phyloP scores from a whole-genome alignment of 345 rosid genomes.

The Rubroshorea leprosula region DNA sequence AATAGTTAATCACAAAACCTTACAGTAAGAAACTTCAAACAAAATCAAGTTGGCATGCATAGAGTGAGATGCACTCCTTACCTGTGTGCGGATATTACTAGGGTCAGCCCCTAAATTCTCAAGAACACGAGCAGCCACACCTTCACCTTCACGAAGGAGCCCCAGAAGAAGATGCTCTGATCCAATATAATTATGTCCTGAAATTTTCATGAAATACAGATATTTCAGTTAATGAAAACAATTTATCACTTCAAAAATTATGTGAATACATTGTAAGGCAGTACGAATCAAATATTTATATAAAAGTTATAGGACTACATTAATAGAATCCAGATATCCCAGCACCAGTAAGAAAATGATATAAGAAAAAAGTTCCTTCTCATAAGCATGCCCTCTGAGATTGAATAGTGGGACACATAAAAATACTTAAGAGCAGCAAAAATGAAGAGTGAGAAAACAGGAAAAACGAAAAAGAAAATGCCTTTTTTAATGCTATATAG shows the following conservation, averaged over 20 bases:
- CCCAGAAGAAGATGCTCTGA: slow-evolving; percentile 98
- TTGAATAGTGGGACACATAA: too few species aligned
- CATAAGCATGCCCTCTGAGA: too few species aligned
- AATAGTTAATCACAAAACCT: neutral
- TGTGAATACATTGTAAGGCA: neutral
- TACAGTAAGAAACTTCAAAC: neutral
- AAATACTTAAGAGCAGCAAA: too few species aligned
- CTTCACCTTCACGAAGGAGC: slow-evolving; percentile 97
- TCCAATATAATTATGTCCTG: slow-evolving; percentile 98
- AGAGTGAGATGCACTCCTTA: slow-evolving; percentile 21
- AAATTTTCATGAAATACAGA: slow-evolving; percentile 15
- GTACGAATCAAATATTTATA: too few species aligned
- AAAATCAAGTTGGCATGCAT: slow-evolving; percentile 5
- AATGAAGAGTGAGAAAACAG: too few species aligned
- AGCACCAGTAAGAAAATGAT: too few species aligned
- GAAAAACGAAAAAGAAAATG: too few species aligned
- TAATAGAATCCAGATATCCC: too few species aligned
- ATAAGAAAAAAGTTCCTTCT: neutral
- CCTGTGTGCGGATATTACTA: slow-evolving; percentile 92
- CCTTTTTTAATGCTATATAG: too few species aligned
- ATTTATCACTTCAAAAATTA: slow-evolving; percentile 1
- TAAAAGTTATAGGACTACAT: too few species aligned
- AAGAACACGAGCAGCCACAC: slow-evolving; percentile 97
- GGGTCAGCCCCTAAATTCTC: slow-evolving; percentile 95
- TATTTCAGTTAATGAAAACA: neutral